Conservation (phyloP, 768 basidiomycete species). For the Naganishia vaughanmartiniae region DNA sequence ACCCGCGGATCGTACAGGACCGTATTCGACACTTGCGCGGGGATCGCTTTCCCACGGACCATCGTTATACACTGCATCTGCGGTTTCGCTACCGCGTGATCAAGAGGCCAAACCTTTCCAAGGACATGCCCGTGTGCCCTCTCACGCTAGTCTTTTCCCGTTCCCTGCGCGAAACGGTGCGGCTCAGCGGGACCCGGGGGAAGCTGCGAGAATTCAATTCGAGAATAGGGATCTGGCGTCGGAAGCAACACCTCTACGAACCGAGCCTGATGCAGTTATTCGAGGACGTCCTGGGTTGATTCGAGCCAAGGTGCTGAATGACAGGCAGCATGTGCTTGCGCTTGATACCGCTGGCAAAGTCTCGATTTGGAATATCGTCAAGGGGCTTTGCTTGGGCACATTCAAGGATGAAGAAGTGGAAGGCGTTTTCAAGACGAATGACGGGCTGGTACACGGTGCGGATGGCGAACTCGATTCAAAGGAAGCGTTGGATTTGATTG, state of each 20-base stretch:
- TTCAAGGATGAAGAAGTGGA: slow-evolving; percentile 57
- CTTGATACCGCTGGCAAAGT: slow-evolving; percentile 85
- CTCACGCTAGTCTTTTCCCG: slow-evolving; percentile 26
- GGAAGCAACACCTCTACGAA: slow-evolving; percentile 63
- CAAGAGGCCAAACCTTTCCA: slow-evolving; percentile 32
- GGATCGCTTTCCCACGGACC: slow-evolving; percentile 13
- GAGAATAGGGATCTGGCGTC: slow-evolving; percentile 70
- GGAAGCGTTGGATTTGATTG: slow-evolving; percentile 80
- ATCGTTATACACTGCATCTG: slow-evolving; percentile 25
- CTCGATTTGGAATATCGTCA: slow-evolving; percentile 87
- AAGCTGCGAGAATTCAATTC: slow-evolving; percentile 47
- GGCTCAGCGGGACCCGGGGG: slow-evolving; percentile 25
- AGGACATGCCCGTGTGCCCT: slow-evolving; percentile 35
- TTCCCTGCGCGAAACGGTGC: slow-evolving; percentile 1
- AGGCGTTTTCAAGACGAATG: slow-evolving; percentile 64
- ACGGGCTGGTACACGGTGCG: slow-evolving; percentile 26
- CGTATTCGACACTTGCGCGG: not conserved
- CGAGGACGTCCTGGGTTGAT: slow-evolving; percentile 73
- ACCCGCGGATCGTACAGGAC: not conserved
- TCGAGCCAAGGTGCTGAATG: slow-evolving; percentile 75
- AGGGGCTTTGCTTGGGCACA: slow-evolving; percentile 69
- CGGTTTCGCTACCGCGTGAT: slow-evolving; percentile 31
- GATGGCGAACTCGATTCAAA: slow-evolving; percentile 32
- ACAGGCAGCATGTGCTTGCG: slow-evolving; percentile 83
- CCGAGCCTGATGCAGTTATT: slow-evolving; percentile 68